Percentiles rank a stretch among this genome's conserved stretches.
phyloP scores from a whole-genome alignment of 495 filamentous ascomycete species.

The Penicillium roqueforti region DNA sequence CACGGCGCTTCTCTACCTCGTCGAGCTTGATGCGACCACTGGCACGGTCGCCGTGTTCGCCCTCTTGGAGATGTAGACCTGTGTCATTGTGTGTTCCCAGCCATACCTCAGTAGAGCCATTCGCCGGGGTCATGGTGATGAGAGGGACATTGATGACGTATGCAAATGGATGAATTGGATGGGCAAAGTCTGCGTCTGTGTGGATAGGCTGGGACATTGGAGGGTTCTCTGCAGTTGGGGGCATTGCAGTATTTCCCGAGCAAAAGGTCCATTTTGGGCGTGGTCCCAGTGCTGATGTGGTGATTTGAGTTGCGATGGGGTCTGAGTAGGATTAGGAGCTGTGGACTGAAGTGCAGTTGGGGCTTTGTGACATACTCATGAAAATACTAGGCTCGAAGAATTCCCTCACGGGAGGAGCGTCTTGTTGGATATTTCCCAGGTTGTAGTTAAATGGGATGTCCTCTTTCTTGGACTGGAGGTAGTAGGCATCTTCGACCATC shows the following conservation, averaged over 20 bases:
- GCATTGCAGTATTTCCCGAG: slow-evolving; percentile 51
- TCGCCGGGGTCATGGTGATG: slow-evolving; percentile 47
- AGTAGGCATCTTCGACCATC: slow-evolving; percentile 49
- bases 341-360: too few species aligned
- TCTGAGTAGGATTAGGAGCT: slow-evolving; percentile 25
- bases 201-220: slow-evolving; percentile 50
- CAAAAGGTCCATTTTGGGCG: slow-evolving; percentile 49
- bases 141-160: slow-evolving; percentile 54
- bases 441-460: slow-evolving; percentile 51
- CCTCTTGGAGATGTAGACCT: slow-evolving; percentile 40
- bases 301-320: slow-evolving; percentile 49
- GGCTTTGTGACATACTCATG: slow-evolving; percentile 27
- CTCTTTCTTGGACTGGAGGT: slow-evolving; percentile 38
- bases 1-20: slow-evolving; percentile 36
- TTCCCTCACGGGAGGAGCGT: slow-evolving; percentile 38
- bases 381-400: slow-evolving; percentile 45
- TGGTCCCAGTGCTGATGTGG: slow-evolving; percentile 45
- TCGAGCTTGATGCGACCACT: slow-evolving; percentile 45
- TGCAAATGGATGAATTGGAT: slow-evolving; percentile 51
- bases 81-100: slow-evolving; percentile 49
- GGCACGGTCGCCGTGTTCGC: slow-evolving; percentile 44
- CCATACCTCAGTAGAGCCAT: slow-evolving; percentile 59
- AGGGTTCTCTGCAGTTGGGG: slow-evolving; percentile 32
- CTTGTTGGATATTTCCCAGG: slow-evolving; percentile 51
- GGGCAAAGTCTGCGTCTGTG: slow-evolving; percentile 53